These are phyloP conservation scores for Hypoxylon sp. DNA, from an alignment of 2,329 filamentous ascomycete species.

Conservation along the genomic window DNA sequence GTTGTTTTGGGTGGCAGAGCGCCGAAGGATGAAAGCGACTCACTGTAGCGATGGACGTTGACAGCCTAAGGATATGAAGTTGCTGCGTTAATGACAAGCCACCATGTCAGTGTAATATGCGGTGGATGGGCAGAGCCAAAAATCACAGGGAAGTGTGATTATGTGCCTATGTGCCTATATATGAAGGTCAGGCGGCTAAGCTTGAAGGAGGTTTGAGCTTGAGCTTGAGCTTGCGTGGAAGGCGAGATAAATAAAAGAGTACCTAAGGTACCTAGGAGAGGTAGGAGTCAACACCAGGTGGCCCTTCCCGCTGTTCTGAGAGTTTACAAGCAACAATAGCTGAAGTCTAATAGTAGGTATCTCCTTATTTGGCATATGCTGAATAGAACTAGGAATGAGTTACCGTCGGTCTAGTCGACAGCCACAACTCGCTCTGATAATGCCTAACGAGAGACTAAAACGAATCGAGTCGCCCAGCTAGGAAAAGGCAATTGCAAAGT, in stretches of 20 bases:
- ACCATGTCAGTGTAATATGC: not conserved
- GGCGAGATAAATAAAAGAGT: not conserved
- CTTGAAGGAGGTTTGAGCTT: too few relatives aligned
- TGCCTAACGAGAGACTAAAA: slow-evolving; percentile 25
- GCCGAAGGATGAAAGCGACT: slow-evolving; percentile 11
- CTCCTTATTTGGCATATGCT: slow-evolving; percentile 5
- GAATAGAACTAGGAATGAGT: slow-evolving; percentile 1
- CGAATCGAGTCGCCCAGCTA: slow-evolving; percentile 21
- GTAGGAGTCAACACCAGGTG: not conserved
- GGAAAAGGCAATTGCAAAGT: slow-evolving; percentile 11
- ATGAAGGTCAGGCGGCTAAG: slow-evolving; percentile 8
- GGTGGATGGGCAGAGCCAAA: not conserved
- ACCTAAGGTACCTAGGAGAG: not conserved
- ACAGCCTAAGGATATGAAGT: not conserved
- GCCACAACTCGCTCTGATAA: slow-evolving; percentile 17
- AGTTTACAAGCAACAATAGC: not conserved
- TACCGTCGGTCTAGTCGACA: slow-evolving; percentile 11
- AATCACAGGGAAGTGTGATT: not conserved
- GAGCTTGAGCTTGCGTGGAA: not conserved
- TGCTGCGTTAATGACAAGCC: slow-evolving; percentile 5
- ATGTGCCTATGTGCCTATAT: too few relatives aligned
- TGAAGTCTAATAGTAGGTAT: not conserved
- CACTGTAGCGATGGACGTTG: slow-evolving; percentile 4
- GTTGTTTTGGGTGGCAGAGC: not conserved
- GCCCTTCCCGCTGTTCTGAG: not conserved